Evolutionary conservation across 352 stramenopile species (phyloP).

Genomic region (Blastocystis hominis): DNA sequence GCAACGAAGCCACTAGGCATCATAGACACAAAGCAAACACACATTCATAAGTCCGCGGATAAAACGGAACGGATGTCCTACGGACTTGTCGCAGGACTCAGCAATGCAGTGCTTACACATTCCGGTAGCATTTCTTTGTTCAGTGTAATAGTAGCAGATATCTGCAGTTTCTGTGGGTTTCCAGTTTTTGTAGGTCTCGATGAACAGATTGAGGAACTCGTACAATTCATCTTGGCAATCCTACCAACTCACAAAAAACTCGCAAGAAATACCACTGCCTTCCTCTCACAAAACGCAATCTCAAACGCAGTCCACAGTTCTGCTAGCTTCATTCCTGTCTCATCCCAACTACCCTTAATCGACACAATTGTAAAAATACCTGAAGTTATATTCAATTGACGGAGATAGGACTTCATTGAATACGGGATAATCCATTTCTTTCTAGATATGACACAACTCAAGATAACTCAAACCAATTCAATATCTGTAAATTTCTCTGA

Average conservation of each 20-base stretch:
- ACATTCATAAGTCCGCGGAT: conserved; percentile 38
- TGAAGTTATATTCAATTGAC: conserved; percentile 57
- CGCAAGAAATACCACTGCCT: neutral
- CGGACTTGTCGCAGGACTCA: neutral
- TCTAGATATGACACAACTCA: neutral
- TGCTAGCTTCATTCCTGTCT: conserved; percentile 47
- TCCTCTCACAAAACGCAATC: conserved; percentile 54
- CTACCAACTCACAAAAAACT: neutral
- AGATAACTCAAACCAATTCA: neutral
- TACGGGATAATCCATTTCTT: conserved; percentile 13
- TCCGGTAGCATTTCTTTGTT: neutral
- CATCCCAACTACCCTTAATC: conserved; percentile 34
- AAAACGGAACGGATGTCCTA: conserved; percentile 39
- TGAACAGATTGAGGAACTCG: conserved; percentile 29
- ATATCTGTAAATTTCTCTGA: neutral
- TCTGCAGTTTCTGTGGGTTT: conserved; percentile 9
- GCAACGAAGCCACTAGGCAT: conserved; percentile 49
- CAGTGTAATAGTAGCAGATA: neutral
- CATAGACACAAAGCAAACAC: neutral
- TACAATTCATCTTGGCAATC: conserved; percentile 48
- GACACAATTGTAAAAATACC: neutral
- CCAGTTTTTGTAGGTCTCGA: conserved; percentile 43
- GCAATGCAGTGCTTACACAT: conserved; percentile 34
- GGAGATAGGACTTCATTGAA: neutral
- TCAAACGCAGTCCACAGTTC: conserved; percentile 57